These are phyloP conservation scores for Hamamelis virginiana DNA, from an alignment of 164 flowering plant genomes.

Conservation along the genomic window DNA sequence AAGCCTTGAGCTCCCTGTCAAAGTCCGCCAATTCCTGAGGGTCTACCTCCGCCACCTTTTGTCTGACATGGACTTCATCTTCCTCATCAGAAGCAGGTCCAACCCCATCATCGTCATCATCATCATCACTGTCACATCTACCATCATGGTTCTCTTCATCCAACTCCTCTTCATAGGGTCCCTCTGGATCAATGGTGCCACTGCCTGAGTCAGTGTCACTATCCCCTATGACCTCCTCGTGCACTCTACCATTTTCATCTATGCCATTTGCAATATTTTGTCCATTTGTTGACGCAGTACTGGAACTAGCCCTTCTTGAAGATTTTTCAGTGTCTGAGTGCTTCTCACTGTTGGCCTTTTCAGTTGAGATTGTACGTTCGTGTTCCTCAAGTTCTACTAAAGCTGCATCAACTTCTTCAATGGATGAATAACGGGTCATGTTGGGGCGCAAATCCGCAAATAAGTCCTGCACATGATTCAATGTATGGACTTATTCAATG, in stretches of 20 bases:
- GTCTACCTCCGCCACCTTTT: slow-evolving; percentile 62
- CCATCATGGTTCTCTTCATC: slow-evolving; percentile 67
- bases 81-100: slow-evolving; percentile 85
- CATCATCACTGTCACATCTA: slow-evolving; percentile 56
- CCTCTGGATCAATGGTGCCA: slow-evolving; percentile 58
- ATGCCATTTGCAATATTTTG: slow-evolving; percentile 45
- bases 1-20: slow-evolving; percentile 81
- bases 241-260: slow-evolving; percentile 63
- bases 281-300: slow-evolving; percentile 46
- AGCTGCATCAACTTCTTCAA: slow-evolving; percentile 84
- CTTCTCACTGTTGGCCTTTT: slow-evolving; percentile 60
- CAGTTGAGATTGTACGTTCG: slow-evolving; percentile 49
- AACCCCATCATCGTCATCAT: slow-evolving; percentile 56
- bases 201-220: slow-evolving; percentile 81
- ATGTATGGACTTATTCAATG: slow-evolving; percentile 3
- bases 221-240: slow-evolving; percentile 53
- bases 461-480: slow-evolving; percentile 62
- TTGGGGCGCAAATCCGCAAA: slow-evolving; percentile 88
- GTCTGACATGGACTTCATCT: slow-evolving; percentile 84
- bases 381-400: slow-evolving; percentile 78
- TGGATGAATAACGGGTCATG: slow-evolving; percentile 75
- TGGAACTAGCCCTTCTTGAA: slow-evolving; percentile 32
- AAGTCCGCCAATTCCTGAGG: slow-evolving; percentile 85
- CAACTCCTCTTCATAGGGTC: slow-evolving; percentile 64
- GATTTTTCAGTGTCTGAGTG: slow-evolving; percentile 58